These are phyloP conservation scores for Epicoccum nigrum DNA, from an alignment of 2,329 filamentous ascomycete genomes.

Conservation along the genomic window DNA sequence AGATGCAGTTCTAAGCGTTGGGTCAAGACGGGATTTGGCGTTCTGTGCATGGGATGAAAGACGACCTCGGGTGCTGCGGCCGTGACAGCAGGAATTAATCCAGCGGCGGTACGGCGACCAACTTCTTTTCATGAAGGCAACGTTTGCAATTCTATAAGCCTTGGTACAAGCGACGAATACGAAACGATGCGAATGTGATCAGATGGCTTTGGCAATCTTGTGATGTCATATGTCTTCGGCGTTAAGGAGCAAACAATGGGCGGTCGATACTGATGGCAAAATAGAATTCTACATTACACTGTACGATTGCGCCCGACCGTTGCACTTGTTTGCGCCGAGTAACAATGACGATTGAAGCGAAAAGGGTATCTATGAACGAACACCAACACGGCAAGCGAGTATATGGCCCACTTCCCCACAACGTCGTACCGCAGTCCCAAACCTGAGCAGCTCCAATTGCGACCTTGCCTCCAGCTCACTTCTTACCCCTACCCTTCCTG, in stretches of 20 bases:
- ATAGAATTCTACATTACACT: conserved; percentile 36
- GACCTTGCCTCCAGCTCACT: conserved; percentile 19
- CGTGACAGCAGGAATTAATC: conserved; percentile 47
- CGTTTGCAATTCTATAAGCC: conserved; percentile 50
- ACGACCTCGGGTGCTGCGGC: conserved; percentile 49
- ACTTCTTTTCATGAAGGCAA: conserved; percentile 48
- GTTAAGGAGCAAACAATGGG: conserved; percentile 31
- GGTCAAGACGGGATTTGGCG: conserved; percentile 46
- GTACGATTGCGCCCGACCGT: conserved; percentile 24
- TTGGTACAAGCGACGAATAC: conserved; percentile 51
- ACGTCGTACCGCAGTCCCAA: not conserved
- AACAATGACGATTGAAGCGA: conserved; percentile 7
- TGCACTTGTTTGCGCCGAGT: conserved; percentile 20
- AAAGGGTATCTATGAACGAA: conserved; percentile 16
- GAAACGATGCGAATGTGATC: conserved; percentile 50
- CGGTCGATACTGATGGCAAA: conserved; percentile 37
- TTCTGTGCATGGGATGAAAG: conserved; percentile 51
- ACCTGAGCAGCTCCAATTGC: not conserved
- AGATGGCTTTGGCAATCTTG: conserved; percentile 38
- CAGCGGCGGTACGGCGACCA: conserved; percentile 43
- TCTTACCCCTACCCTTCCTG: conserved; percentile 36
- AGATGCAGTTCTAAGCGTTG: conserved; percentile 91
- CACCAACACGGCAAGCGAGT: conserved; percentile 9
- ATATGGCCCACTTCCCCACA: conserved; percentile 11
- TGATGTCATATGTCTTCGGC: conserved; percentile 43